phyloP scores from a whole-genome alignment of 352 stramenopile species.

The Elongisporangium prolatum region DNA sequence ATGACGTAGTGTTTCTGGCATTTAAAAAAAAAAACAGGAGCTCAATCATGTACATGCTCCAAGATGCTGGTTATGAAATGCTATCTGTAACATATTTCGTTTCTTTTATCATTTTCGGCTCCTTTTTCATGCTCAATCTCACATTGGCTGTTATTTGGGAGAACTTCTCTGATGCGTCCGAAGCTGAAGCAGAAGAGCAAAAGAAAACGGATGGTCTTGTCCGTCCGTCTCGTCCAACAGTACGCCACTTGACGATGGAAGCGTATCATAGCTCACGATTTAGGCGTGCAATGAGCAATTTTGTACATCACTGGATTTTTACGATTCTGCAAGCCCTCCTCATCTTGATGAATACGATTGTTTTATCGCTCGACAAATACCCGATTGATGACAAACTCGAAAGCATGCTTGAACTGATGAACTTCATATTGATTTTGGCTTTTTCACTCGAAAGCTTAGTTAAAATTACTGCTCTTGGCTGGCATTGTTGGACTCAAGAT shows the following conservation, averaged over 20 bases:
- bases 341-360: constrained; percentile 84
- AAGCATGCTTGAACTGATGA: constrained; percentile 48
- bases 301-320: constrained; percentile 57
- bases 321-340: constrained; percentile 39
- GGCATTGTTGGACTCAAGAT: constrained; percentile 39
- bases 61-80: constrained; percentile 41
- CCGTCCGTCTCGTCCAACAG: not conserved
- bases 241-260: not conserved
- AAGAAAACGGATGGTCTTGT: constrained; percentile 10
- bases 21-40: constrained; percentile 30
- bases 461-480: constrained; percentile 74
- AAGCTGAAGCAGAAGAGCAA: constrained; percentile 49
- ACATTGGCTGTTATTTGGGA: constrained; percentile 88
- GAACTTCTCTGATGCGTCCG: constrained; percentile 62
- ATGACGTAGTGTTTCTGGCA: too few species aligned
- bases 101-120: constrained; percentile 83
- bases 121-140: constrained; percentile 91
- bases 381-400: constrained; percentile 35
- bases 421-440: constrained; percentile 47
- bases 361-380: constrained; percentile 81
- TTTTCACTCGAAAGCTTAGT: constrained; percentile 54
- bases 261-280: constrained; percentile 1
- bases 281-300: constrained; percentile 6
- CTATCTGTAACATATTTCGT: constrained; percentile 80
- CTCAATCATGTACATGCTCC: constrained; percentile 64